phyloP scores from a whole-genome alignment of 2,329 filamentous ascomycete species.

The Stagonosporopsis tanaceti region DNA sequence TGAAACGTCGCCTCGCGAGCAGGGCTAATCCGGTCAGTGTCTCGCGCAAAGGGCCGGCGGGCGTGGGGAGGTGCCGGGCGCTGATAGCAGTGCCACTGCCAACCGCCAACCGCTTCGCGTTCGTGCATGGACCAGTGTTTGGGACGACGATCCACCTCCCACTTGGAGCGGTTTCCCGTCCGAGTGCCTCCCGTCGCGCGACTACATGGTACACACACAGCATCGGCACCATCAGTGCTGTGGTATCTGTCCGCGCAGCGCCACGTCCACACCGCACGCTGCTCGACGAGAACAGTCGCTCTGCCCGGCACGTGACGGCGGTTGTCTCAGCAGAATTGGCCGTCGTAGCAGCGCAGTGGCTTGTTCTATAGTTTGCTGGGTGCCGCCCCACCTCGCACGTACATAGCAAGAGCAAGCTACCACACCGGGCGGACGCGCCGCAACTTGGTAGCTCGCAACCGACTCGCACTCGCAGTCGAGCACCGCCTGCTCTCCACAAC shows the following conservation, averaged over 20 bases:
- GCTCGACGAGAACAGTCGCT: neutral
- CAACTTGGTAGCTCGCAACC: slow-evolving; percentile 8
- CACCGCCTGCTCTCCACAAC: slow-evolving; percentile 1
- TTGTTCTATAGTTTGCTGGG: slow-evolving; percentile 14
- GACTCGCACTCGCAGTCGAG: slow-evolving; percentile 8
- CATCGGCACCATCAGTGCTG: slow-evolving; percentile 4
- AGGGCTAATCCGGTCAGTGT: neutral
- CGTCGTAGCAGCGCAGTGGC: slow-evolving; percentile 11
- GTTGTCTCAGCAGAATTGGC: slow-evolving; percentile 2
- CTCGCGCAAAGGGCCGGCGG: slow-evolving; percentile 6
- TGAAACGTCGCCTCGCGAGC: neutral
- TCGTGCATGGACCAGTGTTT: slow-evolving; percentile 16
- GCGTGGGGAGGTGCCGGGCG: slow-evolving; percentile 1
- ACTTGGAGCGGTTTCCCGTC: neutral
- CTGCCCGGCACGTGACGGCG: slow-evolving; percentile 4
- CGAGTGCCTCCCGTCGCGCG: no score
- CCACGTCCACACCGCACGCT: neutral
- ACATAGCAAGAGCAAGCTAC: slow-evolving; percentile 10
- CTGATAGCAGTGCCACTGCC: slow-evolving; percentile 9
- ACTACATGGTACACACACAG: no score
- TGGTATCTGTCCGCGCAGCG: slow-evolving; percentile 5
- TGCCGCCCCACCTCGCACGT: slow-evolving; percentile 19
- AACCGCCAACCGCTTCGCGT: slow-evolving; percentile 7
- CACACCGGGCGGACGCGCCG: slow-evolving; percentile 18
- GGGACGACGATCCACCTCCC: slow-evolving; percentile 12